Base-by-base conservation (phyloP, 306 rosid genomes). In the Purshia tridentata region DNA sequence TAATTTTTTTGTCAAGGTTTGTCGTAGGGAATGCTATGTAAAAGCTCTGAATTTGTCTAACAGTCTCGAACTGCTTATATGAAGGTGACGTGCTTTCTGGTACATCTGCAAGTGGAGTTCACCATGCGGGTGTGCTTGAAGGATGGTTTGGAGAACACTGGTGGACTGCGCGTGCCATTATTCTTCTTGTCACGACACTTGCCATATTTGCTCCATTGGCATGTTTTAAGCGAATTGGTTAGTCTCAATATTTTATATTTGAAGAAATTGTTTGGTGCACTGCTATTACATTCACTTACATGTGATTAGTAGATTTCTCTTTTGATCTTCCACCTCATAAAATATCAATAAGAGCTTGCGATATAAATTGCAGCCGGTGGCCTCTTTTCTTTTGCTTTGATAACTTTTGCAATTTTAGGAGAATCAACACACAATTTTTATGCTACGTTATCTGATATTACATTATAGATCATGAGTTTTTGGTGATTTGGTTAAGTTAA, bases 61-160 rank as follows among this genome's bases (percentile, higher is more conserved):
- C 72, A 48, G 13, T 84, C 73, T 47, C 83, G 46, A 68, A 65
- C 71, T 84, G 20, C 75, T 79, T 67, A 53, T 69, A 65, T 74
- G 80, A 63, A 92, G 98, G 98, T 69, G 98, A 92, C 76, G 98
- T 92, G 84, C 84, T 92, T 44, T 92, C 98, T 40, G 98, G 98
- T 77, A 92, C 98, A 66, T 76, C 96, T 68, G 85, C 96, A 39
- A 80, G 78, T 80, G 91, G 82, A 75, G 81, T 64, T 86, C 96
- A 90, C 81, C 98, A 92, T 58, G 37, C 79, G 2, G 98, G 98
- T 52, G 76, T 92, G 14, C 85, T 92, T 69, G 98, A 92, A 85
- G 96, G 96, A 60, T 88, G 98, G 98, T 92, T 92, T 81, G 98
- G 98, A 73, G 84, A 55, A 49, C 86, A 85, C 13, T 90, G 96